Evolutionary conservation across 1,139 yeast genomes (phyloP), one percentile per base, ranked within the genome.

Genomic region (Nakaseomyces kungkrabaensis): DNA sequence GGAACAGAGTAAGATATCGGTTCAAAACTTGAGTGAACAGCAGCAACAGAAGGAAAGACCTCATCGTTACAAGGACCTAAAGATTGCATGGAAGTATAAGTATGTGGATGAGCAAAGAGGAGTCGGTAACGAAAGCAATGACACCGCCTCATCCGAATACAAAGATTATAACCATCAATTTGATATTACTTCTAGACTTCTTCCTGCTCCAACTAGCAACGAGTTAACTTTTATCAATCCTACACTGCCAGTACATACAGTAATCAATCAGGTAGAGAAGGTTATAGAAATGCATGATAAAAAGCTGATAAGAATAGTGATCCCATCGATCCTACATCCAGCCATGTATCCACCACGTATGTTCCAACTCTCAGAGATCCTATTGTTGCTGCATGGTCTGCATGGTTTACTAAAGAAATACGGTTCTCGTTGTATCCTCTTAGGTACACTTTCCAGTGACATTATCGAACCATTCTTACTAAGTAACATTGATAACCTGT

Each of bases 81-180:
- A 82, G 62, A 87, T 87, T 59, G 95, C 96, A 1, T 87, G 96
- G 96, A 77, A 95, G 60, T 87, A 87, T 59, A 88, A 88, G 0
- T 65, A 82, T 48, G 76, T 74, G 43, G 77, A 77, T 50, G 75
- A 68, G 38, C 59, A 58, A 29, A 55, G 54, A 4, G 57, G 58
- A 29, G 54, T 50, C 24, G 44, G 50, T 3, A 59, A 58, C 5
- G 59, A 59, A 4, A 67, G 63, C n/a, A 57, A 64, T 2, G 62
- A 55, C 2, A 56, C 59, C 3, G 61, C 66, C 7, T 54, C 51
- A 6, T 57, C 59, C 31, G 64, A 62, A 2, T 73, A 78, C 58
- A 79, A 26, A 6, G 63, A 79, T 59, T 81, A 82, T 68, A 80
- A 72, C 59, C 71, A 82, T 63, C 94, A 78, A 66, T 87, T 81